A percentile compares a stretch with the other conserved stretches of the same genome.
phyloP scores from a whole-genome alignment of 2,329 filamentous ascomycete species.

The Stagonosporopsis tanaceti region DNA sequence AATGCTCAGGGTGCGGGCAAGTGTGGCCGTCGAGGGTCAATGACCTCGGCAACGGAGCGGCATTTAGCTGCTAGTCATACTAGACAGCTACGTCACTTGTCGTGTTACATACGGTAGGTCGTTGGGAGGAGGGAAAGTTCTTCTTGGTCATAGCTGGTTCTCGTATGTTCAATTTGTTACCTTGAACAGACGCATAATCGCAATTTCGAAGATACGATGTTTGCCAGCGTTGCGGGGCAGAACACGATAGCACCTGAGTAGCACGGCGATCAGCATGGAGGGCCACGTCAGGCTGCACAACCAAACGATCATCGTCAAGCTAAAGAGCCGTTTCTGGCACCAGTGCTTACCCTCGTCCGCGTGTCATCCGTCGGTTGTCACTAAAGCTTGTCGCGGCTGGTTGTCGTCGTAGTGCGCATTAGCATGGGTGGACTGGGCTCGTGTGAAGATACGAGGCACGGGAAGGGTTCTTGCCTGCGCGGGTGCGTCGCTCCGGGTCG shows the following conservation, averaged over 20 bases:
- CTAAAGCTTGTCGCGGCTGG: slow-evolving; percentile 24
- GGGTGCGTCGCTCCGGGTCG: not conserved
- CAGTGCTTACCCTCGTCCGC: slow-evolving; percentile 16
- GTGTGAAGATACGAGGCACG: slow-evolving; percentile 20
- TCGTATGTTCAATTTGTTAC: not conserved
- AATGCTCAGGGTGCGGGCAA: slow-evolving; percentile 2
- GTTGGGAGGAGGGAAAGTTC: slow-evolving; percentile 6
- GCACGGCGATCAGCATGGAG: slow-evolving; percentile 10
- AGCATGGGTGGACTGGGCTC: slow-evolving; percentile 7
- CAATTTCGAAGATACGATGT: slow-evolving; percentile 15
- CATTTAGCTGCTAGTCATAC: slow-evolving; percentile 9
- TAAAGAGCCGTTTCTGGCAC: slow-evolving; percentile 13
- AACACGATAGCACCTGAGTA: slow-evolving; percentile 4
- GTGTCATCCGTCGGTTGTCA: slow-evolving; percentile 23
- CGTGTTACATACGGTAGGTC: not conserved
- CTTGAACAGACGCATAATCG: not conserved
- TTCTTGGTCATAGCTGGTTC: not conserved
- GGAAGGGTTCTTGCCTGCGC: slow-evolving; percentile 9
- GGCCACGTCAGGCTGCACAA: slow-evolving; percentile 6
- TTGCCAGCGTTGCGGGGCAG: slow-evolving; percentile 9
- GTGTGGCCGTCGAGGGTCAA: not conserved
- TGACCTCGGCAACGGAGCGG: slow-evolving; percentile 7
- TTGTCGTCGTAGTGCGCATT: slow-evolving; percentile 17
- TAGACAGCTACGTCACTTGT: slow-evolving; percentile 13
- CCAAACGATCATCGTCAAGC: slow-evolving; percentile 6